A percentile compares a stretch with the other conserved stretches of the same genome.
Conservation (phyloP, 768 basidiomycete genomes). For the Boletus speciosus region DNA sequence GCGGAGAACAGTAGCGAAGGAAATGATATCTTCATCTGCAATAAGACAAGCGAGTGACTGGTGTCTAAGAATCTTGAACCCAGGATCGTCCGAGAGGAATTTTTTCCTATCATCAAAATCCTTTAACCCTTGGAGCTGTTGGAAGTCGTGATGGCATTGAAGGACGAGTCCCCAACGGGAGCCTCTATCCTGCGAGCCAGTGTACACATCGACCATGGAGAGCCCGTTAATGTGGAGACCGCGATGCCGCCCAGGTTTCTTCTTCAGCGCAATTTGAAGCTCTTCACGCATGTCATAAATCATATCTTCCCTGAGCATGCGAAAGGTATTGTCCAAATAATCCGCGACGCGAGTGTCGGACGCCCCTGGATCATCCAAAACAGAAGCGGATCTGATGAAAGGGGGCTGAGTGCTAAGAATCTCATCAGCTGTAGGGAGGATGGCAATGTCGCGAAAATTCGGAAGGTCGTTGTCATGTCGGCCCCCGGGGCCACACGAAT, state of each 20-base stretch:
- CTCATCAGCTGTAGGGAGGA: slow-evolving; percentile 65
- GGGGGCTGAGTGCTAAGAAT: slow-evolving; percentile 43
- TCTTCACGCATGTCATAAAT: slow-evolving; percentile 58
- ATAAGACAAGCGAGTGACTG: slow-evolving; percentile 56
- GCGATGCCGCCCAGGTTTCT: slow-evolving; percentile 42
- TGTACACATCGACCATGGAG: slow-evolving; percentile 37
- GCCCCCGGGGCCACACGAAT: slow-evolving; percentile 47
- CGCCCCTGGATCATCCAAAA: slow-evolving; percentile 43
- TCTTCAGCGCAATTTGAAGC: slow-evolving; percentile 40
- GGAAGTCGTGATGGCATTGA: slow-evolving; percentile 35
- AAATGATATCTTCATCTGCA: slow-evolving; percentile 44
- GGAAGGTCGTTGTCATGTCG: slow-evolving; percentile 68
- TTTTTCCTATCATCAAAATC: slow-evolving; percentile 36
- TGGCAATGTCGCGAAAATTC: slow-evolving; percentile 57
- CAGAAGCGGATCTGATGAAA: slow-evolving; percentile 48
- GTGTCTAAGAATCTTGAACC: slow-evolving; percentile 45
- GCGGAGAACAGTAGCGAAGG: slow-evolving; percentile 53
- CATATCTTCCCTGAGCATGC: slow-evolving; percentile 65
- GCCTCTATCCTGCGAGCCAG: slow-evolving; percentile 24
- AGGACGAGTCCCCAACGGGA: slow-evolving; percentile 45
- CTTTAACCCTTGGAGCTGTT: slow-evolving; percentile 30
- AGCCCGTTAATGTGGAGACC: slow-evolving; percentile 40
- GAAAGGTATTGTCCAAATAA: slow-evolving; percentile 64
- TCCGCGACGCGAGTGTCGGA: slow-evolving; percentile 38
- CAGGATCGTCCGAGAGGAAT: slow-evolving; percentile 36